Conservation (phyloP, 768 basidiomycete genomes). For the Clavaria fumosa region DNA sequence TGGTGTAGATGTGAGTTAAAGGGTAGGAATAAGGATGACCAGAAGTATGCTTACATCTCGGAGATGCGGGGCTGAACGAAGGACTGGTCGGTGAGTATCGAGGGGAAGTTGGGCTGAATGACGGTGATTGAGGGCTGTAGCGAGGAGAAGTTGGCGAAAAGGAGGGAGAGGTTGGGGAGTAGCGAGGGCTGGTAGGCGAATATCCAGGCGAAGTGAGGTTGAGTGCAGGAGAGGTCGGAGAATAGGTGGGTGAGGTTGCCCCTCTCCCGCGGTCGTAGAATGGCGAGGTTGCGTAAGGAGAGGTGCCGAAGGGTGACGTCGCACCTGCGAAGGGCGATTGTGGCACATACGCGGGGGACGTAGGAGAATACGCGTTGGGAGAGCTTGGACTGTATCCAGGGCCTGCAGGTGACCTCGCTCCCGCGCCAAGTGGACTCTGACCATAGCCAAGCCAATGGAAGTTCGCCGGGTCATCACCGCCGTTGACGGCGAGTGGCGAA, state of each 20-base stretch:
- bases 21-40: slow-evolving; percentile 11
- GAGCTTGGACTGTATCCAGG: slow-evolving; percentile 87
- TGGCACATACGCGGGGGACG: slow-evolving; percentile 73
- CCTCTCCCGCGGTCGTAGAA: slow-evolving; percentile 52
- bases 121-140: slow-evolving; percentile 81
- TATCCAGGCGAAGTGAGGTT: slow-evolving; percentile 73
- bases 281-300: slow-evolving; percentile 73
- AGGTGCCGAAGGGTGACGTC: slow-evolving; percentile 69
- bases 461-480: slow-evolving; percentile 65
- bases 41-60: slow-evolving; percentile 23
- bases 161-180: slow-evolving; percentile 72
- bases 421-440: slow-evolving; percentile 74
- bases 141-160: slow-evolving; percentile 78
- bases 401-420: slow-evolving; percentile 78
- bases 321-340: slow-evolving; percentile 74
- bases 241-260: slow-evolving; percentile 71
- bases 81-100: slow-evolving; percentile 83
- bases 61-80: slow-evolving; percentile 88
- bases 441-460: slow-evolving; percentile 65
- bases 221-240: slow-evolving; percentile 74
- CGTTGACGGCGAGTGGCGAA: slow-evolving; percentile 84
- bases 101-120: slow-evolving; percentile 82
- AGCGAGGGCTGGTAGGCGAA: slow-evolving; percentile 75
- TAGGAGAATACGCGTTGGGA: slow-evolving; percentile 77
- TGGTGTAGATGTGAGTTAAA: slow-evolving; percentile 20